A percentile compares a stretch with the other conserved stretches of the same genome.
phyloP scores from a whole-genome alignment of 768 basidiomycete species.

The Boletus rubropictus region DNA sequence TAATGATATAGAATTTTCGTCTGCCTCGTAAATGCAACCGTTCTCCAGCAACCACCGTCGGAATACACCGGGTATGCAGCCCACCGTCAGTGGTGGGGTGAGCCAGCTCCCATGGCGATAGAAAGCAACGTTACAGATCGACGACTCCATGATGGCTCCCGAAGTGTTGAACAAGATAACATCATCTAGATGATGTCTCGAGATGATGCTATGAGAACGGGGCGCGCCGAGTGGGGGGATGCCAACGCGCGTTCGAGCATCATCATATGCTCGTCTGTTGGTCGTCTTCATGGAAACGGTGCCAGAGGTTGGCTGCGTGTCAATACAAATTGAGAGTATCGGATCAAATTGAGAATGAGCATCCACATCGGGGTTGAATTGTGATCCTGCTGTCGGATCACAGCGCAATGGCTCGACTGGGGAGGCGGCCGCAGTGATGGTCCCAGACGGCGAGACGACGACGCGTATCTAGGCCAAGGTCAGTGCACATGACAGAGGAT shows the following conservation, averaged over 20 bases:
- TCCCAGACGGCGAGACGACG: slow-evolving; percentile 37
- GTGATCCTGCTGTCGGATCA: slow-evolving; percentile 38
- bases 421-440: slow-evolving; percentile 32
- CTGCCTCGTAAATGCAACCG: slow-evolving; percentile 48
- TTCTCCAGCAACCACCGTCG: slow-evolving; percentile 65
- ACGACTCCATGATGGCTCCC: slow-evolving; percentile 53
- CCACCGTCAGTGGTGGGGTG: slow-evolving; percentile 54
- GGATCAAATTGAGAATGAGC: slow-evolving; percentile 25
- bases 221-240: slow-evolving; percentile 31
- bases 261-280: slow-evolving; percentile 49
- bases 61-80: slow-evolving; percentile 69
- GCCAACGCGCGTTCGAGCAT: slow-evolving; percentile 54
- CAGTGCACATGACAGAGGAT: background rate
- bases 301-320: slow-evolving; percentile 46
- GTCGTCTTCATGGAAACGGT: slow-evolving; percentile 68
- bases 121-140: slow-evolving; percentile 69
- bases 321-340: slow-evolving; percentile 47
- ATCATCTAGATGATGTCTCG: slow-evolving; percentile 39
- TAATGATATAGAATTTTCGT: slow-evolving; percentile 37
- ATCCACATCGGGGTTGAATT: slow-evolving; percentile 32
- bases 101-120: slow-evolving; percentile 53
- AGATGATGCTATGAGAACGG: background rate
- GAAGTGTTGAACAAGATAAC: slow-evolving; percentile 58
- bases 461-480: slow-evolving; percentile 46
- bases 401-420: slow-evolving; percentile 29